Percentiles rank a stretch among this genome's conserved stretches.
phyloP scores from a whole-genome alignment of 2,329 filamentous ascomycete species.

The Diplocarpon mali region DNA sequence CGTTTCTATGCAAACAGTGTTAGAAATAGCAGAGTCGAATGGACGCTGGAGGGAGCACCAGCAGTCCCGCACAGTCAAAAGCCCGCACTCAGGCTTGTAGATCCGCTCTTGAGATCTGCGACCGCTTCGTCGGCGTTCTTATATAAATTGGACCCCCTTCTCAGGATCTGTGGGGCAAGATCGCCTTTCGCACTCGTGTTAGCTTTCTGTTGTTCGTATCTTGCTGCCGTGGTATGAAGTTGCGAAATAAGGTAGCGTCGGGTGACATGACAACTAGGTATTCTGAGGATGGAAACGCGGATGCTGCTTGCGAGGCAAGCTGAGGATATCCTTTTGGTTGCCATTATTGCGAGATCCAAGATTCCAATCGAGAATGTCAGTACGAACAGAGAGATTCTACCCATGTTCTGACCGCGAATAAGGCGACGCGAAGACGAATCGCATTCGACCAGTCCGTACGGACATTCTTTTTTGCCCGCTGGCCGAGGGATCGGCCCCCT shows the following conservation, averaged over 20 bases:
- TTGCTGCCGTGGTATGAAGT: constrained; percentile 12
- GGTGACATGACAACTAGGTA: constrained; percentile 7
- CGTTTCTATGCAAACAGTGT: constrained; percentile 48
- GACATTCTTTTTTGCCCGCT: neutral
- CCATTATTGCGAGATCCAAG: constrained; percentile 12
- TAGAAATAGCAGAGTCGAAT: too few species aligned
- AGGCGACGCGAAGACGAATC: too few species aligned
- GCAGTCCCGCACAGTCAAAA: constrained; percentile 76
- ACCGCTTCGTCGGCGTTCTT: constrained; percentile 23
- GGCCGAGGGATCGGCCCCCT: too few species aligned
- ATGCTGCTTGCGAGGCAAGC: constrained; percentile 11
- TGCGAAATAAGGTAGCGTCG: constrained; percentile 5
- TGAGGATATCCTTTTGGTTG: constrained; percentile 15
- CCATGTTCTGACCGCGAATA: too few species aligned
- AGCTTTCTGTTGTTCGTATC: constrained; percentile 14
- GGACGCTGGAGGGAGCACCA: too few species aligned
- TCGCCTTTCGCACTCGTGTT: constrained; percentile 17
- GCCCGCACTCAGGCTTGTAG: constrained; percentile 62
- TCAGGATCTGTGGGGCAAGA: constrained; percentile 16
- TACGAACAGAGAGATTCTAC: neutral
- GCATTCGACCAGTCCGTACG: too few species aligned
- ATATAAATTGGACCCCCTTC: constrained; percentile 20
- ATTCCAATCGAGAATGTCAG: neutral
- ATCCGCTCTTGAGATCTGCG: constrained; percentile 39
- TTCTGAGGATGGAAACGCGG: constrained; percentile 3